Evolutionary conservation across 2,329 filamentous ascomycete species (phyloP).

Genomic region (Chaetoscypha palmicola): DNA sequence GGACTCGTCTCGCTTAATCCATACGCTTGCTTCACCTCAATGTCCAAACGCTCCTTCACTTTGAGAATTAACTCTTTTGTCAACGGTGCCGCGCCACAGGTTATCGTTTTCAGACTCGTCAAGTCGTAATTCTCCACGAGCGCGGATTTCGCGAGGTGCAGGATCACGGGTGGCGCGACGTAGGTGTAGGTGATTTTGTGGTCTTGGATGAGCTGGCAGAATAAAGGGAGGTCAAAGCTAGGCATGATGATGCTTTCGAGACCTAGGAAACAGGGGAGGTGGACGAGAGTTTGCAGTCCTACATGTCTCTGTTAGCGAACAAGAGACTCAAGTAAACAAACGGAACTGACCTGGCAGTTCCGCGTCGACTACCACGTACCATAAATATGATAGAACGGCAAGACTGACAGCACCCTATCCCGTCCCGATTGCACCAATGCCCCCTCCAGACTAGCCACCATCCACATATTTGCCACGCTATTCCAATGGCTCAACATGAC

Average conservation of each 20-base stretch:
- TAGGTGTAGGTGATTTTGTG: slow-evolving; percentile 69
- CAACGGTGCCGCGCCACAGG: slow-evolving; percentile 75
- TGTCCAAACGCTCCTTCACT: slow-evolving; percentile 62
- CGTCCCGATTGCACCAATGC: slow-evolving; percentile 3
- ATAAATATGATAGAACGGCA: slow-evolving; percentile 81
- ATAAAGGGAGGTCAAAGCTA: slow-evolving; percentile 70
- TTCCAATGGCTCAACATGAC: slow-evolving; percentile 80
- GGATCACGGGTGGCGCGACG: slow-evolving; percentile 73
- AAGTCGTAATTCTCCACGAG: slow-evolving; percentile 72
- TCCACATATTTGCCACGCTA: slow-evolving; percentile 64
- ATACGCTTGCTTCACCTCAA: slow-evolving; percentile 84
- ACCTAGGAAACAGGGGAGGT: slow-evolving; percentile 59
- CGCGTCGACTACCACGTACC: slow-evolving; percentile 5
- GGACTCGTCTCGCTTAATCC: slow-evolving; percentile 81
- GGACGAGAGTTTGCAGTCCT: slow-evolving; percentile 34
- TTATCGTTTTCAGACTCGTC: slow-evolving; percentile 69
- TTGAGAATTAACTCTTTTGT: slow-evolving; percentile 69
- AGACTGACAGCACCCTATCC: slow-evolving; percentile 50
- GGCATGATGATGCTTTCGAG: slow-evolving; percentile 61
- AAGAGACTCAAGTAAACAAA: too few relatives aligned
- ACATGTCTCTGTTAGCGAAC: neutral
- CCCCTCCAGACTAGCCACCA: slow-evolving; percentile 45
- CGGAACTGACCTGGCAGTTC: too few relatives aligned
- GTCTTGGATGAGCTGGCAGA: slow-evolving; percentile 67
- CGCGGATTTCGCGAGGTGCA: slow-evolving; percentile 72